phyloP scores from a whole-genome alignment of 176 grass and related monocot genomes.

The Rhynchospora pubera region DNA sequence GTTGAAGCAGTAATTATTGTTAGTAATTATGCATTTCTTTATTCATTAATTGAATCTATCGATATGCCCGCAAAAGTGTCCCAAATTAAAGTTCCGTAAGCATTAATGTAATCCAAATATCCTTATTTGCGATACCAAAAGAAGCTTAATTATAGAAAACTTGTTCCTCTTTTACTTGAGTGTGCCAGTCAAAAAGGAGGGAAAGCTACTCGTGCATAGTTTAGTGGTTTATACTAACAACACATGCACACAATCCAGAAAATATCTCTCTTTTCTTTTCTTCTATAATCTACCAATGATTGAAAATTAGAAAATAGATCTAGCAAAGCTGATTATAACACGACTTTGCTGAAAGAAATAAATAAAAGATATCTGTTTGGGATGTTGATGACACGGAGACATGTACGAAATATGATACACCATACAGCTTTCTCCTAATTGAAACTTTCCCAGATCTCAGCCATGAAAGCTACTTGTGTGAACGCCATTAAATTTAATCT shows the following conservation, averaged over 20 bases:
- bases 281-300: not conserved
- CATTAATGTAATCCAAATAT: not conserved
- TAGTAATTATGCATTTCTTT: not conserved
- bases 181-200: not conserved
- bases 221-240: conserved; percentile 1
- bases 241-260: not conserved
- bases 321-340: not conserved
- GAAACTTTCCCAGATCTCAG: not conserved
- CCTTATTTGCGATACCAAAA: not conserved
- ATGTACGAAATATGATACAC: not conserved
- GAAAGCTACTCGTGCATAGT: not conserved
- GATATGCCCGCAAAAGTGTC: not conserved
- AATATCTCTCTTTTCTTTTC: not conserved
- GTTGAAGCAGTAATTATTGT: too few relatives aligned
- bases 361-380: conserved; percentile 20
- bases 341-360: not conserved
- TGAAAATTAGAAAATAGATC: not conserved
- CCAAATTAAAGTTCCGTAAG: not conserved
- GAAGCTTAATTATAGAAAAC: not conserved
- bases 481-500: not conserved
- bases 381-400: conserved; percentile 28
- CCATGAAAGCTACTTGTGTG: conserved; percentile 17
- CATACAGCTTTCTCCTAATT: not conserved
- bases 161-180: not conserved
- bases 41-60: not conserved